phyloP scores from a whole-genome alignment of 1,284 basidiomycete species.

The Sphaerobolus stellatus region DNA sequence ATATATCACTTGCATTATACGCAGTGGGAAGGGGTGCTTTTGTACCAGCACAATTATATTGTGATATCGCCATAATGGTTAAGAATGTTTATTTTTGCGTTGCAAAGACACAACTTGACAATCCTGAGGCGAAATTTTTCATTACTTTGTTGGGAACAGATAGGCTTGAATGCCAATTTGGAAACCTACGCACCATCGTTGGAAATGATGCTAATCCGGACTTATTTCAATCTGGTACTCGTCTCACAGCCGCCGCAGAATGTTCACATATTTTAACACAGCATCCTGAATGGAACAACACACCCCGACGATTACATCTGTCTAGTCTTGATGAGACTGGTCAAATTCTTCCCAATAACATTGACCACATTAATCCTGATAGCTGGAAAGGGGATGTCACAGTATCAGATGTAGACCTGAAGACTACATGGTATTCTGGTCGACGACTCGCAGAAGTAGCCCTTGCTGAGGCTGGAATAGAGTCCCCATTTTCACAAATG shows the following conservation, averaged over 20 bases:
- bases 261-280: constrained; percentile 17
- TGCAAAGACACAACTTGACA: constrained; percentile 36
- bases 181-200: constrained; percentile 22
- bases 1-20: constrained; percentile 29
- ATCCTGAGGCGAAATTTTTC: constrained; percentile 31
- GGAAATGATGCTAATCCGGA: constrained; percentile 24
- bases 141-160: constrained; percentile 40
- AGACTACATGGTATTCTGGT: neutral
- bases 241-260: constrained; percentile 15
- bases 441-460: neutral
- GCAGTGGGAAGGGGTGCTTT: neutral
- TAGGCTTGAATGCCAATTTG: constrained; percentile 35
- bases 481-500: neutral
- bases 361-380: constrained; percentile 1
- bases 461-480: neutral
- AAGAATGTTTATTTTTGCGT: constrained; percentile 29
- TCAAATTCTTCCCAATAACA: neutral
- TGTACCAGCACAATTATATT: neutral
- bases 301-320: neutral
- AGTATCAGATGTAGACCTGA: neutral
- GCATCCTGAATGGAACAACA: constrained; percentile 21
- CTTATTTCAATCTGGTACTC: constrained; percentile 17
- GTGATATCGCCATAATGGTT: neutral
- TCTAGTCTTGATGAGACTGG: neutral
- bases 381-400: constrained; percentile 2